Conservation (phyloP, 176 grass and related monocot species). For the Oryza glumipatula region DNA sequence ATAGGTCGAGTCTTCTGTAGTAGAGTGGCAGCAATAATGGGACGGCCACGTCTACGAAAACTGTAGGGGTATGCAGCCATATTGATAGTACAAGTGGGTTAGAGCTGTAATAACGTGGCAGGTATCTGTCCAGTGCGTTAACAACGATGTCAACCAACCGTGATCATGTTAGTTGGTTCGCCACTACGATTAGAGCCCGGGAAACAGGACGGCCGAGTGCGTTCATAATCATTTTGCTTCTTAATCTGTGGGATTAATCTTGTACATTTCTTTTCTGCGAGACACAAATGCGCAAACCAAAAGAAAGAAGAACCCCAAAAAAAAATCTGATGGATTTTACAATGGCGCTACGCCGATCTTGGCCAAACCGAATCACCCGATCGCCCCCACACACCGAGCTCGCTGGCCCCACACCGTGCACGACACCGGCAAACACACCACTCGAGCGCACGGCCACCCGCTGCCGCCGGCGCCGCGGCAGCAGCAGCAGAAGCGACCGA, state of each 20-base stretch:
- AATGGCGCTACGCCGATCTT: constrained; percentile 45
- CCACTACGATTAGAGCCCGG: constrained; percentile 24
- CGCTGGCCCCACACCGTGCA: constrained; percentile 27
- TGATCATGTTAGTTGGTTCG: constrained; percentile 18
- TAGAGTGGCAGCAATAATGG: constrained; percentile 31
- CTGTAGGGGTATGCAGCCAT: neutral
- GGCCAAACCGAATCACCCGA: constrained; percentile 39
- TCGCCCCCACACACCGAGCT: neutral
- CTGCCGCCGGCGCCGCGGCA: neutral
- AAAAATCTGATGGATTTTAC: constrained; percentile 51
- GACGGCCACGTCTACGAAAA: neutral
- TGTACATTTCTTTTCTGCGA: constrained; percentile 41
- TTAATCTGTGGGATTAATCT: constrained; percentile 45
- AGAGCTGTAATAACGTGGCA: neutral
- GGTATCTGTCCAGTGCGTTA: neutral
- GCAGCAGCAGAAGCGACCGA: no score
- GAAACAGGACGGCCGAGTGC: constrained; percentile 25
- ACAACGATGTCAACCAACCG: neutral
- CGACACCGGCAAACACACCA: neutral
- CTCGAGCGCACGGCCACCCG: neutral
- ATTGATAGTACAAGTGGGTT: no score
- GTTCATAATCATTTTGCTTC: constrained; percentile 26
- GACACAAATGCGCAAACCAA: constrained; percentile 42
- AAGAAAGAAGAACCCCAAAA: neutral
- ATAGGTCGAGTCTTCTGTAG: neutral